Evolutionary conservation across 2,329 filamentous ascomycete species (phyloP), one percentile per base, ranked within the genome.

Genomic region (Cordyceps fumosorosea): DNA sequence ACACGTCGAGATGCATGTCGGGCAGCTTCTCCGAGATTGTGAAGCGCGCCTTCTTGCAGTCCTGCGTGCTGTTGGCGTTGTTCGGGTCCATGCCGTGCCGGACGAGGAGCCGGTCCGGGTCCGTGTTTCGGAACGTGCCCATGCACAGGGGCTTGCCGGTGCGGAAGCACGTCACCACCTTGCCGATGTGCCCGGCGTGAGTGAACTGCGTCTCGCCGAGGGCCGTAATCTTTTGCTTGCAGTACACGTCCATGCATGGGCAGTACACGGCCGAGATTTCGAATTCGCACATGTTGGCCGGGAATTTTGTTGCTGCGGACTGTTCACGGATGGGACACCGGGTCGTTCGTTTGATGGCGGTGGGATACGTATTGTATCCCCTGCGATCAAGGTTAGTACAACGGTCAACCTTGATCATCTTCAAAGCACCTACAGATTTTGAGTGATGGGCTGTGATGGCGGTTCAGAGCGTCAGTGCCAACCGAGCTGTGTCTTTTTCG

Each of bases 31-130:
- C 34, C 34, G 8, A 3, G 14, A 56, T 29, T 4, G 44, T 11
- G 5, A 24, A 55, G 4, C 22, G 34, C 16, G 53, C 40, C 12
- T 64, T 55, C 44, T 26, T 64, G 48, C 65, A 66, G 26, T 66
- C 64, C 26, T 62, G 64, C 26, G 44, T 65, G 45, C 58, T 64
- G 62, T 65, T 66, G 12, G 47, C 56, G 24, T 65, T 62, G 32
- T 48, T 50, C 5, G 48, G 52, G n/a, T 56, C 26, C 64, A 66
- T 65, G n/a, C 65, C 64, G 14, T 56, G 56, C 4, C n/a, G 26
- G 11, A 64, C 64, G 8, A 65, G 45, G 10, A 64, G 29, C 7
- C 64, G 58, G 12, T 63, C 24, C 8, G 62, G 59, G 14, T 66
- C 54, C 5, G 58, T 54, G 44, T 66, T 65, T 8, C 7, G 37